These are phyloP conservation scores for Sisymbrium altissimum DNA, from an alignment of 345 rosid species.

Conservation along the genomic window DNA sequence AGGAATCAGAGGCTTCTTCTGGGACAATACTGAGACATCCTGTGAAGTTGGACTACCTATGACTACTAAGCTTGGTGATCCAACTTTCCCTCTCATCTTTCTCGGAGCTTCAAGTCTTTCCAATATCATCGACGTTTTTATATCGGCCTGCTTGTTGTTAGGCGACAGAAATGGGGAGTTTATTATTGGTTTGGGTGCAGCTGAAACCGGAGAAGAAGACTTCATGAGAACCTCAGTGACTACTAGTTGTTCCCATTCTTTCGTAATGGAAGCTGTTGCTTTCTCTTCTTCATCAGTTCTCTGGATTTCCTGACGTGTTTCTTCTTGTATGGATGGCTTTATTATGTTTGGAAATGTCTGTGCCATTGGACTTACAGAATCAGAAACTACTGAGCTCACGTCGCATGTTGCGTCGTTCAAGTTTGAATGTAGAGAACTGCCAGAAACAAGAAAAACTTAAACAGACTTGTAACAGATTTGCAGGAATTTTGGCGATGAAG, in stretches of 20 bases:
- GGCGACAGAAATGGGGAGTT: constrained; percentile 34
- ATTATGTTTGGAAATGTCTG: constrained; percentile 23
- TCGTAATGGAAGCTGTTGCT: constrained; percentile 45
- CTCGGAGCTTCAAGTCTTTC: constrained; percentile 83
- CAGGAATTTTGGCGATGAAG: constrained; percentile 5
- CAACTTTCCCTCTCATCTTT: constrained; percentile 48
- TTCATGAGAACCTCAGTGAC: constrained; percentile 45
- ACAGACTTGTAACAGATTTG: neutral
- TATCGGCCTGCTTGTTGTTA: constrained; percentile 48
- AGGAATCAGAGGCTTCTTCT: constrained; percentile 55
- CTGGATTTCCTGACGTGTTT: constrained; percentile 15
- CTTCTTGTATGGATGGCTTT: constrained; percentile 32
- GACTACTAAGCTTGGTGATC: constrained; percentile 40
- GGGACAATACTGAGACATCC: constrained; percentile 30
- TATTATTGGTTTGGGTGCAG: constrained; percentile 38
- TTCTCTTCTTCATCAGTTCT: constrained; percentile 37
- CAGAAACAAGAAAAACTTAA: neutral
- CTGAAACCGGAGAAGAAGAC: constrained; percentile 43
- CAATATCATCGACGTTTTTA: constrained; percentile 66
- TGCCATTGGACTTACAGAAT: constrained; percentile 24
- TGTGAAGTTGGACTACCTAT: constrained; percentile 17
- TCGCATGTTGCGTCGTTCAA: constrained; percentile 33
- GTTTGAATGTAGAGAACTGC: constrained; percentile 45
- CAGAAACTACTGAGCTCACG: constrained; percentile 31
- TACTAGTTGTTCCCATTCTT: constrained; percentile 90